Evolutionary conservation across 2,329 filamentous ascomycete genomes (phyloP).

Genomic region (Phialophora macrospora): DNA sequence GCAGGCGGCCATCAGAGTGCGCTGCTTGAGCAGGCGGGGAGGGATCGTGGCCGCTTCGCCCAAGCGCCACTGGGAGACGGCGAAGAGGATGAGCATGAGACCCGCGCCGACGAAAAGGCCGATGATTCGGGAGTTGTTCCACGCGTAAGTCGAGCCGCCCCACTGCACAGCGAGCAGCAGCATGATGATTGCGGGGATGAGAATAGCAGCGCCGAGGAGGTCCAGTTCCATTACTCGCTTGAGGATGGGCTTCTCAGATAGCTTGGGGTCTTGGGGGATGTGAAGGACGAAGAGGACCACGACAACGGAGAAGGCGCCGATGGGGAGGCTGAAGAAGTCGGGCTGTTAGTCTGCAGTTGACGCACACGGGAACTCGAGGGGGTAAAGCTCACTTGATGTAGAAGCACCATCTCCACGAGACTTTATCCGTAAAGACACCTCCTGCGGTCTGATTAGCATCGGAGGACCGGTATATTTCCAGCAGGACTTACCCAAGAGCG

Average conservation of each 20-base stretch:
- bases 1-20: conserved; percentile 39
- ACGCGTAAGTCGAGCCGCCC: conserved; percentile 52
- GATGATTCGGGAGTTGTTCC: conserved; percentile 59
- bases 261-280: conserved; percentile 41
- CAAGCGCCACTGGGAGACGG: conserved; percentile 35
- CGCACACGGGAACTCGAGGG: not conserved
- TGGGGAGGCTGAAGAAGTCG: conserved; percentile 47
- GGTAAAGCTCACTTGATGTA: conserved; percentile 53
- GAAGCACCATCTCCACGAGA: conserved; percentile 57
- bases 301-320: conserved; percentile 45
- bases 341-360: conserved; percentile 11
- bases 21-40: conserved; percentile 37
- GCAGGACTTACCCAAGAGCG: conserved; percentile 44
- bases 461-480: not conserved
- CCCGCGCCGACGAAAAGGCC: conserved; percentile 39
- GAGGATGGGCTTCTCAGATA: conserved; percentile 25
- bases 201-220: conserved; percentile 37
- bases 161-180: conserved; percentile 56
- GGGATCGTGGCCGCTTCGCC: conserved; percentile 39
- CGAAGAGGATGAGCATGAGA: conserved; percentile 37
- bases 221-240: conserved; percentile 38
- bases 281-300: conserved; percentile 42
- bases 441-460: not conserved
- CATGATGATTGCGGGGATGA: conserved; percentile 52
- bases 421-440: conserved; percentile 7